Evolutionary conservation across 108 stramenopile species (phyloP), one percentile per base, ranked within the genome.

Genomic region (Conticribra weissflogii): DNA sequence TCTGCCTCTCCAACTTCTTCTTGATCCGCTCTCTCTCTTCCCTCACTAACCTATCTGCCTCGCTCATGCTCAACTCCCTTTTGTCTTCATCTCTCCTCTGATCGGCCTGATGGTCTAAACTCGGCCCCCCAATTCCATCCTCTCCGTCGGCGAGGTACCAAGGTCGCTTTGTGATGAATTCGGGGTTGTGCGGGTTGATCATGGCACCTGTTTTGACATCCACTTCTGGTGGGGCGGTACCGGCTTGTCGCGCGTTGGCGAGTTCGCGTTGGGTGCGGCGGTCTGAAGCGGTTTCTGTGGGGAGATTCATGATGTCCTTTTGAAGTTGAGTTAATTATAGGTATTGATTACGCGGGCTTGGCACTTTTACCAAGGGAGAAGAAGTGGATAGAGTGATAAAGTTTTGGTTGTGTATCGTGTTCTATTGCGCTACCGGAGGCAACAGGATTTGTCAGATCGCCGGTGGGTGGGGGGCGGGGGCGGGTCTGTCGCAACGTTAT

Each of bases 101-200:
- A 41, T 68, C 75, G 19, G 83, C 82, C 68, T 98, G 97, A 71
- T 99, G 97, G 24, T 97, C 96, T 51, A 98, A 77, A 1, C 95
- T 91, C 0, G 96, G 96, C 16, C 96, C 97, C 17, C 49, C 68
- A 17, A 72, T 83, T 3, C 63, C 63, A 28, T 24, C 65, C 61
- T 77, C 88, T 4, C 77, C 81, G 9, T 81, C 84, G 54, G 96
- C 95, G 52, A 99, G 83, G 73, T 98, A 99, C 98, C 98, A 98
- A 33, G 99, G 99, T 64, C 91, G 83, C 67, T 97, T 96, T 18
- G 98, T 96, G 67, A 99, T 97, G 83, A 98, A 99, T 71, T 98
- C 98, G 52, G 99, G 99, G 66, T 98, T 98, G 91, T 99, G 99
- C 19, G 99, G 99, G 72, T 99, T 99, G 79, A 99, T 97, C 90